Evolutionary conservation across 305 asterid species (phyloP).

Genomic region (Solanum chacoense): DNA sequence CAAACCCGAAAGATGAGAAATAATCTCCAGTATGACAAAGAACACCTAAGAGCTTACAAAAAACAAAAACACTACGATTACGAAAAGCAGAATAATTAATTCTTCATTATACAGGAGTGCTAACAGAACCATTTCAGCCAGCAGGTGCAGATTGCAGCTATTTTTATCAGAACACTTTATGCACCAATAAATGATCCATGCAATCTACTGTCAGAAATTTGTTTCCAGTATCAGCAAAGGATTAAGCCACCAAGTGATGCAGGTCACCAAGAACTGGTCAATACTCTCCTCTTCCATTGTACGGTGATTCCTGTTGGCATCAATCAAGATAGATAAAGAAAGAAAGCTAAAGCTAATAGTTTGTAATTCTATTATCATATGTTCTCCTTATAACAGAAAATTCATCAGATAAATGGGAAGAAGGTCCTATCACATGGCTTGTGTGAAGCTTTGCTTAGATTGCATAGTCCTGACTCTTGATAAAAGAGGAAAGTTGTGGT

Average conservation of each 20-base stretch:
- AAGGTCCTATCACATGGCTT: neutral
- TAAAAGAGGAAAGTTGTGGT: neutral
- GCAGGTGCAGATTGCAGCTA: neutral
- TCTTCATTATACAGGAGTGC: neutral
- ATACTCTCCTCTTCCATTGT: constrained; percentile 80
- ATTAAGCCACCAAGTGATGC: neutral
- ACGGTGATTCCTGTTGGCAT: constrained; percentile 55
- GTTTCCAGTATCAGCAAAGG: constrained; percentile 8
- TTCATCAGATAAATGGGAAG: neutral
- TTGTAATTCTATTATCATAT: neutral
- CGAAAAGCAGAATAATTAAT: neutral
- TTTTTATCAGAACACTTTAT: neutral
- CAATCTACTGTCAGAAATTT: constrained; percentile 12
- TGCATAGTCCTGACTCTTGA: neutral
- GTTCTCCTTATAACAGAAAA: neutral
- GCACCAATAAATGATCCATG: constrained; percentile 3
- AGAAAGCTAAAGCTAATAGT: neutral
- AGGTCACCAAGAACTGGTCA: constrained; percentile 19
- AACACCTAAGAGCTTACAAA: neutral
- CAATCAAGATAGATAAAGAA: neutral
- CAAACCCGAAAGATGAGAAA: neutral
- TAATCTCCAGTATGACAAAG: neutral
- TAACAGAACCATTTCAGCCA: neutral
- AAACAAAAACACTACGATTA: neutral
- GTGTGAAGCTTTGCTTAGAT: neutral